Base-by-base conservation (phyloP, 1,284 basidiomycete species). In the Leccinum griseonigrum region DNA sequence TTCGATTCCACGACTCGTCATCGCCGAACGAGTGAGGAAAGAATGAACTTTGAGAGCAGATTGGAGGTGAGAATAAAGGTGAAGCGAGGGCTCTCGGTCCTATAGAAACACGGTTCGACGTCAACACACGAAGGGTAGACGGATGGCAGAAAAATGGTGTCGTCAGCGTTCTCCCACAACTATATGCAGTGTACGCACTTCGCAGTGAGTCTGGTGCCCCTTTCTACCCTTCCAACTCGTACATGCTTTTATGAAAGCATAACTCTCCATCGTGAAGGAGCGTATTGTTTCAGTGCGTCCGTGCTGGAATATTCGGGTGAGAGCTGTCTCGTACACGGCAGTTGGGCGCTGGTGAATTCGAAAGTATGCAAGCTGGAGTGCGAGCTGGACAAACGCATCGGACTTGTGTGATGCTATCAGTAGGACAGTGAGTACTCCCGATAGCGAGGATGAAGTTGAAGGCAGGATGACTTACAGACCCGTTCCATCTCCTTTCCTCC, bases 271-370 rank as follows among this genome's bases (percentile, higher is more conserved):
- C 57, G 88, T 92, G 51, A 93, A 82, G 0, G 90, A 86, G 50
- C 96, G 86, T 59, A 98, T 91, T 1, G 94, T 95, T 71, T 99
- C 97, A 1, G 96, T 98, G 13, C 96, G 86, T 8, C 95, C 96
- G 69, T 91, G 89, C 66, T 90, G 81, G 79, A 97, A 97, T 69
- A 92, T 82, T n/a, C 95, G 85, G 2, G 96, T 98, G 31, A 95
- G 85, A 0, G 91, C 94, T 0, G 96, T 98, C 79, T 99, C 96
- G 75, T 99, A 98, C 5, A 94, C 97, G 4, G 96, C 93, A 2
- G 92, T 92, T 69, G 94, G 90, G 65, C 82, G 78, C 13, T 87
- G 88, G 62, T 90, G 91, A 43, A 88, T 86, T 68, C 85, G 85
- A 77, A 91, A 94, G 86, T 92, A 98, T 5, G 95, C 96, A 13